Percentiles rank a stretch among this genome's conserved stretches.
Conservation (phyloP, 179 eudicot species). For the Carnegiea gigantea region DNA sequence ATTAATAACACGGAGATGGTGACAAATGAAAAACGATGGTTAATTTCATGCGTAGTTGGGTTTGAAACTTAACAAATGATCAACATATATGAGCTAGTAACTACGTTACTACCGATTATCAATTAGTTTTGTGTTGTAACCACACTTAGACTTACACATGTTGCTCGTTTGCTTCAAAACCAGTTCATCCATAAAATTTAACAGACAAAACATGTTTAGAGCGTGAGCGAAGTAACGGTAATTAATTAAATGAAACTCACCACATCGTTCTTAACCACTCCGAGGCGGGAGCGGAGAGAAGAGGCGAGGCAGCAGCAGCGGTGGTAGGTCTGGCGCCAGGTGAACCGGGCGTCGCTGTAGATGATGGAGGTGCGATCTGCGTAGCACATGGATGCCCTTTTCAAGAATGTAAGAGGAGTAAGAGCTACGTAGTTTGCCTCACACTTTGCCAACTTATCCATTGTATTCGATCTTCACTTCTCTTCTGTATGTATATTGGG, state of each 20-base stretch:
- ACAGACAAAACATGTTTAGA: too few relatives aligned
- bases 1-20: neutral
- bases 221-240: too few relatives aligned
- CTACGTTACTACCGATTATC: too few relatives aligned
- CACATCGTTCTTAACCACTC: slow-evolving; percentile 52
- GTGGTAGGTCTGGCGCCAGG: slow-evolving; percentile 64
- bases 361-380: slow-evolving; percentile 59
- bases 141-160: too few relatives aligned
- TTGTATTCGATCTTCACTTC: neutral
- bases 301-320: slow-evolving; percentile 79
- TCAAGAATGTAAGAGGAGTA: slow-evolving; percentile 65
- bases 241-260: slow-evolving; percentile 32
- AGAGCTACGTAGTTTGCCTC: slow-evolving; percentile 60
- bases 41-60: too few relatives aligned
- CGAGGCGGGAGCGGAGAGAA: slow-evolving; percentile 47
- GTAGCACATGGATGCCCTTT: slow-evolving; percentile 61
- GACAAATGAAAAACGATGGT: too few relatives aligned
- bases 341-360: slow-evolving; percentile 46
- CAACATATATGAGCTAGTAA: too few relatives aligned
- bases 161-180: too few relatives aligned
- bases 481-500: neutral
- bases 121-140: too few relatives aligned
- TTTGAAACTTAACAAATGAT: too few relatives aligned
- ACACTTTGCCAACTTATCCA: slow-evolving; percentile 55
- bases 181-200: too few relatives aligned